Percentiles rank a stretch among this genome's conserved stretches.
These are phyloP conservation scores for Phycomyces nitens DNA, from an alignment of 192 early-diverging fungal species.

Conservation along the genomic window DNA sequence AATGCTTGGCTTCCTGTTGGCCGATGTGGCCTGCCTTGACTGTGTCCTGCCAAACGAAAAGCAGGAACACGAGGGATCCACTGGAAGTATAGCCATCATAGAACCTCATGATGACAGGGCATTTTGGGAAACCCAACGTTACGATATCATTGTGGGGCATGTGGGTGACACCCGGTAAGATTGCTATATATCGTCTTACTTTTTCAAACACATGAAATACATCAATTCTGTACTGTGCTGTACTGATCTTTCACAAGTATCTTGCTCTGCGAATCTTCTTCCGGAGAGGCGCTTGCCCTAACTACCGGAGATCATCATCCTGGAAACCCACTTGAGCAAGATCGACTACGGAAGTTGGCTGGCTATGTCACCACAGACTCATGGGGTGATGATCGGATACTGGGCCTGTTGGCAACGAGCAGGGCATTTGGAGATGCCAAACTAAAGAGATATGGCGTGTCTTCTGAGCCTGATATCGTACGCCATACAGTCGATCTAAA, in stretches of 20 bases:
- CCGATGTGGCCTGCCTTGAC: constrained; percentile 48
- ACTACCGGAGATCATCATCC: constrained; percentile 67
- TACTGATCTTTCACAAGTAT: too few relatives aligned
- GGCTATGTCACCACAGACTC: constrained; percentile 74
- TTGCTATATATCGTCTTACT: not conserved
- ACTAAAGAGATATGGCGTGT: constrained; percentile 67
- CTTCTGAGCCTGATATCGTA: constrained; percentile 66
- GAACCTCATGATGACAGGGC: constrained; percentile 58
- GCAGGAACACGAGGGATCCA: constrained; percentile 57
- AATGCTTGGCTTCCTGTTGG: constrained; percentile 59
- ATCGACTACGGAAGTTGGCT: constrained; percentile 63
- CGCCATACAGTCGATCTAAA: constrained; percentile 49
- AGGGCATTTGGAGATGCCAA: constrained; percentile 69
- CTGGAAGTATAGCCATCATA: constrained; percentile 61
- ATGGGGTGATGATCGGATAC: constrained; percentile 67
- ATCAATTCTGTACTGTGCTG: too few relatives aligned
- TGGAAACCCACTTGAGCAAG: constrained; percentile 51
- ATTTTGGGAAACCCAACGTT: constrained; percentile 64
- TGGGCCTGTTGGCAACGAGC: constrained; percentile 63
- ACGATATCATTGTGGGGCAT: constrained; percentile 60
- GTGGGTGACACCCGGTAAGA: constrained; percentile 64
- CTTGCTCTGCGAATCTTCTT: constrained; percentile 53
- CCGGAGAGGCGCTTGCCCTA: constrained; percentile 54
- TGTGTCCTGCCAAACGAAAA: constrained; percentile 1
- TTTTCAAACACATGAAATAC: not conserved